Percentiles rank a stretch among this genome's conserved stretches.
Conservation (phyloP, 73 alveolate genomes). For the Paramecium sonneborni region DNA sequence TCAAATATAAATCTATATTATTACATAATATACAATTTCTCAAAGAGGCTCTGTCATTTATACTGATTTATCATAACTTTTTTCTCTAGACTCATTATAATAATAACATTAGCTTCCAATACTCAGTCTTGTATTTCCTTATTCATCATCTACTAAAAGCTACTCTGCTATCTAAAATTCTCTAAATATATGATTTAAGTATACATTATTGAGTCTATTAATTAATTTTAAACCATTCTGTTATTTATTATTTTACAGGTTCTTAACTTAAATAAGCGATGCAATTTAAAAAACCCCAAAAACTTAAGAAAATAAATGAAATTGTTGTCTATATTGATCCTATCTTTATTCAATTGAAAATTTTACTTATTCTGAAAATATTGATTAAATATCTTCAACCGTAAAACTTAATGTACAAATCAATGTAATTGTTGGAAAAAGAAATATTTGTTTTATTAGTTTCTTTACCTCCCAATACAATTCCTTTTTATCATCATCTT, state of each 20-base stretch:
- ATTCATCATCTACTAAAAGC: neutral
- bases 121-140: neutral
- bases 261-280: neutral
- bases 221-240: neutral
- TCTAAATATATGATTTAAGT: neutral
- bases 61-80: conserved; percentile 13
- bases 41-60: conserved; percentile 11
- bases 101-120: conserved; percentile 32
- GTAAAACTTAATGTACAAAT: conserved; percentile 40
- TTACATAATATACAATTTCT: neutral
- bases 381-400: conserved; percentile 18
- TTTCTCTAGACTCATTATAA: neutral
- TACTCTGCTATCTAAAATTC: conserved; percentile 8
- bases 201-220: neutral
- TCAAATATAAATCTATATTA: too few species aligned
- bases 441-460: neutral
- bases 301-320: neutral
- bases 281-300: conserved; percentile 40
- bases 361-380: neutral
- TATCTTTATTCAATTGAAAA: neutral
- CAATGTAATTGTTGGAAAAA: conserved; percentile 19
- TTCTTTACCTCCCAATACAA: neutral
- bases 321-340: conserved; percentile 34
- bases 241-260: neutral
- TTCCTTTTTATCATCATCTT: neutral